Evolutionary conservation across 2,329 filamentous ascomycete genomes (phyloP).

Genomic region (Westerdykella ornata): DNA sequence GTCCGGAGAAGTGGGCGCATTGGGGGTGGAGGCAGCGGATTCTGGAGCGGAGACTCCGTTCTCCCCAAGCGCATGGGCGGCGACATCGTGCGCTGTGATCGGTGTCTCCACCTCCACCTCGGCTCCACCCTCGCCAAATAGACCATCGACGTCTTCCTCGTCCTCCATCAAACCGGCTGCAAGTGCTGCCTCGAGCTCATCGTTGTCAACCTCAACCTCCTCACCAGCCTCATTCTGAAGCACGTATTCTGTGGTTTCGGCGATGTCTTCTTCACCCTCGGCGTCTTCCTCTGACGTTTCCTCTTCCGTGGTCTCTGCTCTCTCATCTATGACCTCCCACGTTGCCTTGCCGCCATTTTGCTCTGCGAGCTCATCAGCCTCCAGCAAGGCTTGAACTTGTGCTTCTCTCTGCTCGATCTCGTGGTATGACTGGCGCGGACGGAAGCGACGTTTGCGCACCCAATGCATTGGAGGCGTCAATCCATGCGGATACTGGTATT

Average conservation of each 20-base stretch:
- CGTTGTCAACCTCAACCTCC: slow-evolving; percentile 38
- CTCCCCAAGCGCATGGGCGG: slow-evolving; percentile 33
- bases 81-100: slow-evolving; percentile 32
- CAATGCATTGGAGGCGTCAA: slow-evolving; percentile 84
- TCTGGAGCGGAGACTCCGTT: slow-evolving; percentile 23
- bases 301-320: slow-evolving; percentile 30
- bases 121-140: slow-evolving; percentile 20
- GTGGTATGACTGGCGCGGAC: slow-evolving; percentile 72
- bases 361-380: slow-evolving; percentile 53
- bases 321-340: slow-evolving; percentile 52
- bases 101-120: slow-evolving; percentile 30
- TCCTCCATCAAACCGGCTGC: slow-evolving; percentile 32
- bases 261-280: slow-evolving; percentile 30
- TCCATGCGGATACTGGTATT: slow-evolving; percentile 72
- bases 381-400: slow-evolving; percentile 66
- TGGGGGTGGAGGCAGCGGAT: slow-evolving; percentile 27
- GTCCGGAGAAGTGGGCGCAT: slow-evolving; percentile 32
- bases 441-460: slow-evolving; percentile 73
- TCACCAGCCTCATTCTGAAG: slow-evolving; percentile 39
- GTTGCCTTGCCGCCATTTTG: slow-evolving; percentile 49
- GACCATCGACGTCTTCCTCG: slow-evolving; percentile 23
- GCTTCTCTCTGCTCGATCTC: slow-evolving; percentile 81
- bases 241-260: slow-evolving; percentile 22
- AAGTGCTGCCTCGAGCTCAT: slow-evolving; percentile 30
- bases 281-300: slow-evolving; percentile 40